phyloP scores from a whole-genome alignment of 495 filamentous ascomycete genomes.

The Neurospora tetrasperma region DNA sequence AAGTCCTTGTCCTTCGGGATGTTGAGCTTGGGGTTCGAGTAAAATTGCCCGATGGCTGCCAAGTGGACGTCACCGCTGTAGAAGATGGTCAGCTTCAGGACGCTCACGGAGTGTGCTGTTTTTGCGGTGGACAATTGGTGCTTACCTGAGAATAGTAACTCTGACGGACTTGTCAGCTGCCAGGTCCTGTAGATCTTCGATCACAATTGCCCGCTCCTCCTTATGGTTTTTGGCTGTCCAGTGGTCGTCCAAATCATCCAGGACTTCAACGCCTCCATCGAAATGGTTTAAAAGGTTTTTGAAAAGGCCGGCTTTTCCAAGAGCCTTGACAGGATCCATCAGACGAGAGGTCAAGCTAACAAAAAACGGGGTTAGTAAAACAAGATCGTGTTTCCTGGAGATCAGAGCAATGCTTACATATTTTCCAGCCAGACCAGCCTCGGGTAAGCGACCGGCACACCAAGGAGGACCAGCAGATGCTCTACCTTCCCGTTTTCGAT shows the following conservation, averaged over 20 bases:
- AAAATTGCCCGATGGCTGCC: slow-evolving; percentile 88
- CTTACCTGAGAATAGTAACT: slow-evolving; percentile 66
- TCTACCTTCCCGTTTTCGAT: slow-evolving; percentile 74
- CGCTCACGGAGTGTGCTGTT: background rate
- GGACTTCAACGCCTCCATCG: slow-evolving; percentile 85
- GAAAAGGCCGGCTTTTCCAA: slow-evolving; percentile 73
- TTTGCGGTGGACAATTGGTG: slow-evolving; percentile 44
- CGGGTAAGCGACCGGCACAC: slow-evolving; percentile 88
- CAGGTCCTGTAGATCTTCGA: slow-evolving; percentile 82
- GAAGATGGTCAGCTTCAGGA: slow-evolving; percentile 3
- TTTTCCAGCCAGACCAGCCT: slow-evolving; percentile 70
- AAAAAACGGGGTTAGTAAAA: slow-evolving; percentile 2
- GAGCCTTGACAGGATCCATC: slow-evolving; percentile 79
- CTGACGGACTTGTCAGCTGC: slow-evolving; percentile 84
- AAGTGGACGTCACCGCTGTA: slow-evolving; percentile 90
- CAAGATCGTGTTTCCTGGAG: background rate
- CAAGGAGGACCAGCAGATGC: slow-evolving; percentile 78
- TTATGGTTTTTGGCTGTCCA: slow-evolving; percentile 97
- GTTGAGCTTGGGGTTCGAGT: slow-evolving; percentile 71
- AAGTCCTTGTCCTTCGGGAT: slow-evolving; percentile 81
- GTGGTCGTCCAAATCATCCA: slow-evolving; percentile 89
- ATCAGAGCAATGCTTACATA: slow-evolving; percentile 34
- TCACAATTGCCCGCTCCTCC: slow-evolving; percentile 70
- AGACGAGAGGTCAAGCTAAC: slow-evolving; percentile 68
- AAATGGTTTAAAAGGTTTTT: slow-evolving; percentile 76